These are phyloP conservation scores for Colletotrichum abscissum DNA, from an alignment of 2,329 filamentous ascomycete genomes.

Conservation along the genomic window DNA sequence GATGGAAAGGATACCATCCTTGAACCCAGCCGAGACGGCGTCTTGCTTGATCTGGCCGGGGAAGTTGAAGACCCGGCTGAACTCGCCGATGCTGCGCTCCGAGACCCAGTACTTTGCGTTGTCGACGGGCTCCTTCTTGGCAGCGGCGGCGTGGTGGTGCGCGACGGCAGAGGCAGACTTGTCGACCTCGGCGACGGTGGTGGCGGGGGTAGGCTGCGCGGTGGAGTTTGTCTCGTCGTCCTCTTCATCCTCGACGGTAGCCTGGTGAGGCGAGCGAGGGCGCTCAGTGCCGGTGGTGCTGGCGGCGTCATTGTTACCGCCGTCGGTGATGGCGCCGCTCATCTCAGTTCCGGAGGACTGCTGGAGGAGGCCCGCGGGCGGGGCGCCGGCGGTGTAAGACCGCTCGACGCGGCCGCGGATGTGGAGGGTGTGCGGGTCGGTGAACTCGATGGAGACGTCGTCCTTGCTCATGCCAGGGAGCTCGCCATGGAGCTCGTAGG, in stretches of 20 bases:
- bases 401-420: constrained; percentile 78
- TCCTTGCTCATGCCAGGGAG: constrained; percentile 81
- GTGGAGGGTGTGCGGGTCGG: constrained; percentile 77
- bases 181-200: constrained; percentile 46
- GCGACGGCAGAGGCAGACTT: constrained; percentile 40
- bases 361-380: constrained; percentile 58
- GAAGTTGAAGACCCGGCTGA: constrained; percentile 77
- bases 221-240: constrained; percentile 42
- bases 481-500: constrained; percentile 84
- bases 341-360: constrained; percentile 50
- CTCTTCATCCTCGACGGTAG: constrained; percentile 74
- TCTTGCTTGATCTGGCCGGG: constrained; percentile 72
- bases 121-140: constrained; percentile 42
- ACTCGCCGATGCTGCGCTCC: constrained; percentile 75
- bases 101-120: constrained; percentile 76
- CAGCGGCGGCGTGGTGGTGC: background rate
- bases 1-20: constrained; percentile 74
- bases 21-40: constrained; percentile 69
- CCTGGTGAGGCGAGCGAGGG: constrained; percentile 55
- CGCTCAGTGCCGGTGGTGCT: background rate
- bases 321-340: constrained; percentile 54
- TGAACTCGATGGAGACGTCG: constrained; percentile 82
- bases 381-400: constrained; percentile 65
- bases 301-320: constrained; percentile 35
- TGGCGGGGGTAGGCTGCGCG: constrained; percentile 39